A percentile compares a stretch with the other conserved stretches of the same genome.
These are phyloP conservation scores for Aureobasidium uvarum DNA, from an alignment of 2,329 filamentous ascomycete species.

Conservation along the genomic window DNA sequence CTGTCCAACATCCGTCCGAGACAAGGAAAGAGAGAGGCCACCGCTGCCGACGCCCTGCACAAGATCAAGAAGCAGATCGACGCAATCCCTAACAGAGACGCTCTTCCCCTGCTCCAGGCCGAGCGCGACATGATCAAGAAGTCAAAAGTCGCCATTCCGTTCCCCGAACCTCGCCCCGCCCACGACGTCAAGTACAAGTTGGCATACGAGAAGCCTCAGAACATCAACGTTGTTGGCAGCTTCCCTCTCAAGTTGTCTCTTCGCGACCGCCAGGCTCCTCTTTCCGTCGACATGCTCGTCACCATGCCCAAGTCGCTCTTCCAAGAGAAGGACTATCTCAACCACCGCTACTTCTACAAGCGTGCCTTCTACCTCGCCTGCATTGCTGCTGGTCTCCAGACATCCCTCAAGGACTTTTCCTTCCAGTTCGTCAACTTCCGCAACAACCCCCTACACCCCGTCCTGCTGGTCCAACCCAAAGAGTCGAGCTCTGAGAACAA, in stretches of 20 bases:
- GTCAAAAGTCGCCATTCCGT: slow-evolving; percentile 72
- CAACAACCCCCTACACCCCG: slow-evolving; percentile 60
- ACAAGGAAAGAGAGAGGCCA: slow-evolving; percentile 56
- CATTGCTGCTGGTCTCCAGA: slow-evolving; percentile 67
- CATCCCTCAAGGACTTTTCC: slow-evolving; percentile 57
- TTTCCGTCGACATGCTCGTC: slow-evolving; percentile 77
- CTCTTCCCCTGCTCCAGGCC: slow-evolving; percentile 61
- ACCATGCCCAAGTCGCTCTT: slow-evolving; percentile 78
- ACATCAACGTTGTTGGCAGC: slow-evolving; percentile 85
- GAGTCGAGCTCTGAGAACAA: slow-evolving; percentile 39
- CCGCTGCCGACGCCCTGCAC: slow-evolving; percentile 55
- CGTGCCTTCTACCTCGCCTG: slow-evolving; percentile 87
- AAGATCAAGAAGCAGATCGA: slow-evolving; percentile 59
- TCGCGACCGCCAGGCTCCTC: slow-evolving; percentile 54
- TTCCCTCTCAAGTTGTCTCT: slow-evolving; percentile 74
- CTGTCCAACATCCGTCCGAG: slow-evolving; percentile 57
- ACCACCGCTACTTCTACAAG: slow-evolving; percentile 93
- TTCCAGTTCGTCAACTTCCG: slow-evolving; percentile 35
- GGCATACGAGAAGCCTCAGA: slow-evolving; percentile 69
- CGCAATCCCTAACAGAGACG: slow-evolving; percentile 51
- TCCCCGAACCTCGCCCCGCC: slow-evolving; percentile 73
- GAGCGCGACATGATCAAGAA: slow-evolving; percentile 64
- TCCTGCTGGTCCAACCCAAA: slow-evolving; percentile 52
- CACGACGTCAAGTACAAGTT: slow-evolving; percentile 80
- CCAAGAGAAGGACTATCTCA: slow-evolving; percentile 91